Percentiles rank a stretch among this genome's conserved stretches.
These are phyloP conservation scores for Cutaneotrichosporon cavernicola DNA, from an alignment of 1,284 basidiomycete species.

Conservation along the genomic window DNA sequence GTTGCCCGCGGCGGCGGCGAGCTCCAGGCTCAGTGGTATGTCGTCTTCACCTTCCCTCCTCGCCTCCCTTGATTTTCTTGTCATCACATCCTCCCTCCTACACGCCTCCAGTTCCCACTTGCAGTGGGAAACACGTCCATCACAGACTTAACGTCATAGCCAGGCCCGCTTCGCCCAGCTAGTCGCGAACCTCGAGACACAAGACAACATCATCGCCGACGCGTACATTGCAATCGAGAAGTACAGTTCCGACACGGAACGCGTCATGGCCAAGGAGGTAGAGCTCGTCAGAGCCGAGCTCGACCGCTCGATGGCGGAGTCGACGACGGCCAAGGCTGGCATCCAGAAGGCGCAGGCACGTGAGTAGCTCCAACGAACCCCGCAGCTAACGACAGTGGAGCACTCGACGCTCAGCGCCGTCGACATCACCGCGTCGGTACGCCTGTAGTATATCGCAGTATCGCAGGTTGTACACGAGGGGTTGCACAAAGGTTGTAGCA, in stretches of 20 bases:
- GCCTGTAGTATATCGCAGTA: not conserved
- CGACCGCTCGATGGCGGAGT: not conserved
- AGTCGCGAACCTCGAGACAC: constrained; percentile 5
- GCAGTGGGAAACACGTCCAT: not conserved
- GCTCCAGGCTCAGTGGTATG: not conserved
- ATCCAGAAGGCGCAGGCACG: not conserved
- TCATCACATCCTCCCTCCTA: too few relatives aligned
- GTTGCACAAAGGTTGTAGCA: not conserved
- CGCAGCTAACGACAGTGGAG: constrained; percentile 8
- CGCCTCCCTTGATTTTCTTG: not conserved
- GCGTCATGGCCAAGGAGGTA: not conserved
- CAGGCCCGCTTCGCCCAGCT: constrained; percentile 5
- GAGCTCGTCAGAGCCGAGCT: not conserved
- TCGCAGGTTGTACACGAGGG: not conserved
- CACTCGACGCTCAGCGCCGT: not conserved
- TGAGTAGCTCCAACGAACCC: not conserved
- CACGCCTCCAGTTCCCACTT: not conserved
- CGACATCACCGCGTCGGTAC: not conserved
- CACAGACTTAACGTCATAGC: constrained; percentile 3
- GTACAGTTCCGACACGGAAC: constrained; percentile 9
- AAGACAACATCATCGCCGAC: constrained; percentile 11
- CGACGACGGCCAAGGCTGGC: not conserved
- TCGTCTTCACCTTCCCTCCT: not conserved
- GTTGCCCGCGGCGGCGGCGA: not conserved
- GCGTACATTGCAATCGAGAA: not conserved